phyloP scores from a whole-genome alignment of 2,329 filamentous ascomycete genomes.

The Ramularia collo-cygni region DNA sequence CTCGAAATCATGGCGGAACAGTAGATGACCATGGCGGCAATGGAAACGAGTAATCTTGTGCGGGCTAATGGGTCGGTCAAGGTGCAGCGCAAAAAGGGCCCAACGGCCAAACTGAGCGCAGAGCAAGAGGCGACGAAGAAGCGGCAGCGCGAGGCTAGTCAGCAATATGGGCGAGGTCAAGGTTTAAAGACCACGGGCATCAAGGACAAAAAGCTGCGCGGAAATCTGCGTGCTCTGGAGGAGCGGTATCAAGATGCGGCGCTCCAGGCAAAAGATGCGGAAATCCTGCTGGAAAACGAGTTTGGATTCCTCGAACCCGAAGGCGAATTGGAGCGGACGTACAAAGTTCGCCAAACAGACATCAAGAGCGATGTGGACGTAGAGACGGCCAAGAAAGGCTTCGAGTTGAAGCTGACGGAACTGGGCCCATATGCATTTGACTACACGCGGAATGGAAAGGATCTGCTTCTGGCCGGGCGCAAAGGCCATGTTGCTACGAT shows the following conservation, averaged over 20 bases:
- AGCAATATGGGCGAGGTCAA: slow-evolving; percentile 75
- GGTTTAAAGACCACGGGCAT: slow-evolving; percentile 65
- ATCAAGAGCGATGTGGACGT: slow-evolving; percentile 67
- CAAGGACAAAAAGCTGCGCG: slow-evolving; percentile 83
- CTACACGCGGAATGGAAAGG: slow-evolving; percentile 82
- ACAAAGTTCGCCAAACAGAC: slow-evolving; percentile 84
- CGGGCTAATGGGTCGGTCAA: slow-evolving; percentile 21
- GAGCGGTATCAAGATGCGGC: slow-evolving; percentile 74
- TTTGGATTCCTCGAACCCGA: slow-evolving; percentile 84
- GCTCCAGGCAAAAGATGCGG: slow-evolving; percentile 84
- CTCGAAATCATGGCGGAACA: neutral
- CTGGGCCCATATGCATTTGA: slow-evolving; percentile 84
- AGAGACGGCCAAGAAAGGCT: slow-evolving; percentile 85
- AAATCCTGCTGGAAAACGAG: slow-evolving; percentile 85
- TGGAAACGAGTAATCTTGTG: slow-evolving; percentile 25
- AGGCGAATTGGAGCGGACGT: slow-evolving; percentile 80
- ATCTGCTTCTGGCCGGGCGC: slow-evolving; percentile 75
- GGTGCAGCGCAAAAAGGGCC: slow-evolving; percentile 18
- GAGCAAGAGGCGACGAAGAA: slow-evolving; percentile 30
- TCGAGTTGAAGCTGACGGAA: slow-evolving; percentile 76
- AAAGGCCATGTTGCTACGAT: slow-evolving; percentile 95
- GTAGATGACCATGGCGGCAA: slow-evolving; percentile 8
- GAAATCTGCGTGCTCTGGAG: slow-evolving; percentile 72
- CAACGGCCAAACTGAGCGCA: slow-evolving; percentile 25
- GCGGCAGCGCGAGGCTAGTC: slow-evolving; percentile 30